These are phyloP conservation scores for Microdochium nivale DNA, from an alignment of 2,329 filamentous ascomycete species.

Conservation along the genomic window DNA sequence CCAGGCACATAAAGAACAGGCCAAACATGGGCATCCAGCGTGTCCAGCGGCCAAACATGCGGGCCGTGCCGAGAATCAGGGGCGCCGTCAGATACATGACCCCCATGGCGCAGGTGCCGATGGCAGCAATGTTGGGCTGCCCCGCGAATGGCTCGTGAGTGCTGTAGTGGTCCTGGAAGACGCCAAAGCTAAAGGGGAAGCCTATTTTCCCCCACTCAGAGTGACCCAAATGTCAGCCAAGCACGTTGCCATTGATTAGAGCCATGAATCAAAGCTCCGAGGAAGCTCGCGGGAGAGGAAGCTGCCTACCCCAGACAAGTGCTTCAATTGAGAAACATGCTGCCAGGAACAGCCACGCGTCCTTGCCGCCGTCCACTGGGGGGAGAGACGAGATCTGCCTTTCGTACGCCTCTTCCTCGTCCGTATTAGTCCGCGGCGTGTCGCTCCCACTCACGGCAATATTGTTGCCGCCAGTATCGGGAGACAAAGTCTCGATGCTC, in stretches of 20 bases:
- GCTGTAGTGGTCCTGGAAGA: conserved; percentile 64
- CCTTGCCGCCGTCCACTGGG: conserved; percentile 19
- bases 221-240: background rate
- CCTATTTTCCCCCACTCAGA: conserved; percentile 30
- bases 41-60: conserved; percentile 28
- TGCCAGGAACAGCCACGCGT: conserved; percentile 32
- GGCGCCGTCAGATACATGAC: conserved; percentile 48
- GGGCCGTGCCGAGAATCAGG: conserved; percentile 36
- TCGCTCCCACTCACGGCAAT: background rate
- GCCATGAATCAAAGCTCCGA: too few relatives aligned
- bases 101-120: conserved; percentile 56
- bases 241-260: too few relatives aligned
- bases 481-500: background rate
- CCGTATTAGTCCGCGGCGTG: background rate
- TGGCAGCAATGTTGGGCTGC: conserved; percentile 45
- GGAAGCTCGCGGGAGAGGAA: background rate
- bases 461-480: background rate
- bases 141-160: conserved; percentile 48
- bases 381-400: conserved; percentile 9
- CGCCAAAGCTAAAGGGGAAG: conserved; percentile 59
- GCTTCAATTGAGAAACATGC: conserved; percentile 43
- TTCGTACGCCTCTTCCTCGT: conserved; percentile 4
- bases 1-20: conserved; percentile 41
- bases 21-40: conserved; percentile 35
- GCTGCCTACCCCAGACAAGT: conserved; percentile 39